These are phyloP conservation scores for Trichophyton equinum DNA, from an alignment of 2,329 filamentous ascomycete genomes.

Conservation along the genomic window DNA sequence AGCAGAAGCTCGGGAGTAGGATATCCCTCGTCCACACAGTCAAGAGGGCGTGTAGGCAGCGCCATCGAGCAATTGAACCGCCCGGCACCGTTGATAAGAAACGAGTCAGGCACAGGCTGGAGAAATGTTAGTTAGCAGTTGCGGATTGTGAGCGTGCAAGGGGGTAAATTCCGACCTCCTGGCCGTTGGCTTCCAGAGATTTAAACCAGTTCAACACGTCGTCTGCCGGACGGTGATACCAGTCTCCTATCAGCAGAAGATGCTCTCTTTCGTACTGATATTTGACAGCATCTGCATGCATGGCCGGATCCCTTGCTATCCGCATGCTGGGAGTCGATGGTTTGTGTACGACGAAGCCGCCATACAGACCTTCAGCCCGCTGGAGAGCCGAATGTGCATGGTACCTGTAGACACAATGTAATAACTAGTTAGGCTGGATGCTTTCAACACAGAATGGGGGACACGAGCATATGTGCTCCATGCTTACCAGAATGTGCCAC, in stretches of 20 bases:
- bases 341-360: slow-evolving; percentile 36
- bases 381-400: slow-evolving; percentile 36
- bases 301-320: slow-evolving; percentile 13
- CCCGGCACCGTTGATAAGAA: slow-evolving; percentile 38
- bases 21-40: slow-evolving; percentile 27
- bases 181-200: slow-evolving; percentile 32
- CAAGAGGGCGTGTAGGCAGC: slow-evolving; percentile 33
- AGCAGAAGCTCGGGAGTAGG: slow-evolving; percentile 19
- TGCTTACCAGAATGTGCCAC: slow-evolving; percentile 38
- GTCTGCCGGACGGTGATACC: slow-evolving; percentile 35
- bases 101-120: slow-evolving; percentile 36
- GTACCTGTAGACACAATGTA: slow-evolving; percentile 12
- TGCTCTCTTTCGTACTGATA: slow-evolving; percentile 30
- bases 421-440: too few species aligned
- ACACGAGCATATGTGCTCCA: background rate
- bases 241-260: slow-evolving; percentile 38
- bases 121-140: background rate
- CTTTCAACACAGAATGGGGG: too few species aligned
- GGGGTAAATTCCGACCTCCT: slow-evolving; percentile 23
- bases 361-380: slow-evolving; percentile 37
- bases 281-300: slow-evolving; percentile 9
- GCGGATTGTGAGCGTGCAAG: background rate
- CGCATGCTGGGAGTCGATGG: slow-evolving; percentile 18
- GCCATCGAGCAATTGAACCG: slow-evolving; percentile 36
- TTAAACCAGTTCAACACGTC: slow-evolving; percentile 36